phyloP scores from a whole-genome alignment of 2,329 filamentous ascomycete genomes.

The Dichotomopilus funicola region DNA sequence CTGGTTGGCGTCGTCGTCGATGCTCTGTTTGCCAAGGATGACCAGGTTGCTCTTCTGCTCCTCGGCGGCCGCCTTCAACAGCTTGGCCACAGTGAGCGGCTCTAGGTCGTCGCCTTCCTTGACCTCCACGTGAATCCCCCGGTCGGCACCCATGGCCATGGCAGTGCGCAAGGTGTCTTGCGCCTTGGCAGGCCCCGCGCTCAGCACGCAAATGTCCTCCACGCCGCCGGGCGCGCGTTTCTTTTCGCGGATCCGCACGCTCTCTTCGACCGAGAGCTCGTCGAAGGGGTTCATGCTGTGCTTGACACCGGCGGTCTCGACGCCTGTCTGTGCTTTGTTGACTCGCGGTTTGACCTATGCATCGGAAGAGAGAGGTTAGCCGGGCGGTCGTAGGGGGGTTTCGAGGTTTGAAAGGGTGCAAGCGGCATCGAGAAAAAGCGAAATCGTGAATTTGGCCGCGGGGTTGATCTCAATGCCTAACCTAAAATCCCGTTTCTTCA shows the following conservation, averaged over 20 bases:
- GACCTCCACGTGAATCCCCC: slow-evolving; percentile 78
- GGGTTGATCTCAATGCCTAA: neutral
- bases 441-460: neutral
- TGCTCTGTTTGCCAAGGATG: slow-evolving; percentile 93
- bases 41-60: slow-evolving; percentile 86
- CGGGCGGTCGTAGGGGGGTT: neutral
- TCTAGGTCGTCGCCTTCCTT: slow-evolving; percentile 72
- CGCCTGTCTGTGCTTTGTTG: slow-evolving; percentile 70
- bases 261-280: slow-evolving; percentile 95
- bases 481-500: neutral
- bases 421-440: neutral
- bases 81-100: slow-evolving; percentile 86
- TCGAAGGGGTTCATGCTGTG: slow-evolving; percentile 99
- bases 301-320: slow-evolving; percentile 90
- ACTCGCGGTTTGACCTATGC: slow-evolving; percentile 60
- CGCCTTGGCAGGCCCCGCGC: slow-evolving; percentile 80
- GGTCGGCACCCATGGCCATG: slow-evolving; percentile 98
- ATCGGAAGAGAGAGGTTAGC: slow-evolving; percentile 3
- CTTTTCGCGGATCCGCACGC: slow-evolving; percentile 87
- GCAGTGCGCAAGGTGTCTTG: slow-evolving; percentile 87
- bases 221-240: slow-evolving; percentile 66
- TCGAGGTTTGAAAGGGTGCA: too few species aligned
- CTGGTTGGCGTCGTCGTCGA: slow-evolving; percentile 92
- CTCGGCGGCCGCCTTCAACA: slow-evolving; percentile 72
- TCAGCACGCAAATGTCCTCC: slow-evolving; percentile 85